These are phyloP conservation scores for Whalleya microplaca DNA, from an alignment of 2,329 filamentous ascomycete species.

Conservation along the genomic window DNA sequence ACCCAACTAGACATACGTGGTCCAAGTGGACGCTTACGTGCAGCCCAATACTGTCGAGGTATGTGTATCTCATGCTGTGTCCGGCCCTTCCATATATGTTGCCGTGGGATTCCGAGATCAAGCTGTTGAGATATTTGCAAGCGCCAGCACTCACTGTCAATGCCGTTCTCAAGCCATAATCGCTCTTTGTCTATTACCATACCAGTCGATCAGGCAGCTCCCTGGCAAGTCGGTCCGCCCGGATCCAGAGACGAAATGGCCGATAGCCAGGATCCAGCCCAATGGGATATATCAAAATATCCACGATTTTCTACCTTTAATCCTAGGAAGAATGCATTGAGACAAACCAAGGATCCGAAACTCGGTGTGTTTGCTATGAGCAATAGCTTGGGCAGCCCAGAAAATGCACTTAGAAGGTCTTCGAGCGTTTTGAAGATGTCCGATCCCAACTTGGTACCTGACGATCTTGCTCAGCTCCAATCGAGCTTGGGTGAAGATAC, in stretches of 20 bases:
- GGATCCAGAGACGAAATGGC: conserved; percentile 26
- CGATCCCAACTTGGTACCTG: conserved; percentile 6
- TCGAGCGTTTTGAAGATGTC: conserved; percentile 17
- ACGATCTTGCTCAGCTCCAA: conserved; percentile 1
- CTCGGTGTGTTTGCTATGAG: conserved; percentile 17
- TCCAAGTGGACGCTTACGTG: conserved; percentile 27
- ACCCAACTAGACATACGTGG: conserved; percentile 24
- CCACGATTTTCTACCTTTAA: conserved; percentile 13
- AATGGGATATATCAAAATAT: conserved; percentile 17
- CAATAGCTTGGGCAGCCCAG: conserved; percentile 9
- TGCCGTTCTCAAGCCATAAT: conserved; percentile 15
- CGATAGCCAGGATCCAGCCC: conserved; percentile 23
- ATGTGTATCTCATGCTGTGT: conserved; percentile 30
- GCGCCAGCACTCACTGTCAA: conserved; percentile 8
- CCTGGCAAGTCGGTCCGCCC: conserved; percentile 8
- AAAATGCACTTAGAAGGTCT: conserved; percentile 16
- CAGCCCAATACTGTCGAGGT: conserved; percentile 27
- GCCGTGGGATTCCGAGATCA: conserved; percentile 10
- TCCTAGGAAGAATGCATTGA: conserved; percentile 20
- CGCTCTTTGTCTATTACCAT: conserved; percentile 23
- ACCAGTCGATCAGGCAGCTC: conserved; percentile 19
- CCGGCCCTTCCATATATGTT: conserved; percentile 11
- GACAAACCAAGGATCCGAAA: conserved; percentile 22
- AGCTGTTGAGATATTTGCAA: conserved; percentile 17
- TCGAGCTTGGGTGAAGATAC: conserved; percentile 7